Evolutionary conservation across 495 filamentous ascomycete genomes (phyloP), one percentile per base, ranked within the genome.

Genomic region (Lepraria neglecta): DNA sequence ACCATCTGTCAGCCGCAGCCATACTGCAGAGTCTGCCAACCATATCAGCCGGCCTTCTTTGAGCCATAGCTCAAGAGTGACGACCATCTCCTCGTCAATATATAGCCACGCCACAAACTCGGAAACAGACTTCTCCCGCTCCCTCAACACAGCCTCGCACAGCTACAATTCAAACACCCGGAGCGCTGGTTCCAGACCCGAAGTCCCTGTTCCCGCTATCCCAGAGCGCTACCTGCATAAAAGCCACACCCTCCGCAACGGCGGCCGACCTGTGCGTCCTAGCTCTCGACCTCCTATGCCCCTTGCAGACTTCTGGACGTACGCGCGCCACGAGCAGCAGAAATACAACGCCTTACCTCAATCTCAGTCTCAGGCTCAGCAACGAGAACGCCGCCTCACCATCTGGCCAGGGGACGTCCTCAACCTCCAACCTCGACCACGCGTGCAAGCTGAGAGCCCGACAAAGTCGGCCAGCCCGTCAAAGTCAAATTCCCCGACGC

Each of bases 281-380:
- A 52, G 53, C n/a, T 60, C 65, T 4, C 55, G 58, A 58, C 65
- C 65, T 6, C 31, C 58, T n/a, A 60, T 67, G 60, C 65, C 65
- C 1, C 65, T 61, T 17, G 61, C 61, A 42, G 58, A 58, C 3
- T 67, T 67, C 46, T 67, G 65, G 65, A 43, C 31, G 10, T 63
- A 67, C 30, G 57, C 65, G 3, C 50, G 59, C 48, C 56, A 38
- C 0, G 53, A 60, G 38, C 51, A 67, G 35, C 56, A 45, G 9
- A 40, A 48, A 42, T 43, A 55, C 24, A 38, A 40, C 6, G 33
- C 35, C 10, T 19, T 48, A n/a, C 9, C n/a, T 10, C 38, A 47
- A 46, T 31, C 6, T 14, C 14, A n/a, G 3, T 56, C 28, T 24
- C 35, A 38, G 35, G 35, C 35, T 38, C 35, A 38, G 35, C 27